A percentile compares a stretch with the other conserved stretches of the same genome.
These are phyloP conservation scores for Cystofilobasidium macerans DNA, from an alignment of 768 basidiomycete genomes.

Conservation along the genomic window DNA sequence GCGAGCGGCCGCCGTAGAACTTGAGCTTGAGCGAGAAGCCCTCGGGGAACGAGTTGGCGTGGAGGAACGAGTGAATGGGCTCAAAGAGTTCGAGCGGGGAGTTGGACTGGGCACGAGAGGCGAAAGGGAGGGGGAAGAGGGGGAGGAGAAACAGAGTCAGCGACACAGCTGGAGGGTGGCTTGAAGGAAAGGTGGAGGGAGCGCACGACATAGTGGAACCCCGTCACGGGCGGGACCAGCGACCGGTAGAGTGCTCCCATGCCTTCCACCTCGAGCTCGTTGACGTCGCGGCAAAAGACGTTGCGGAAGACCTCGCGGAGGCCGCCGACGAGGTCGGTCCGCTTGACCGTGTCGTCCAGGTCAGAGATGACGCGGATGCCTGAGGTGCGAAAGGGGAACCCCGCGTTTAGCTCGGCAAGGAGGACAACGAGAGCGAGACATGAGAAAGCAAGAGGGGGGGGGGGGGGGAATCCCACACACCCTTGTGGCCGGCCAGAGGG, in stretches of 20 bases:
- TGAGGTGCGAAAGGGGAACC: too few relatives aligned
- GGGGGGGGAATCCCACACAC: background rate
- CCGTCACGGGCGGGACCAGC: slow-evolving; percentile 44
- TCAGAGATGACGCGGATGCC: slow-evolving; percentile 73
- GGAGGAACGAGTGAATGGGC: slow-evolving; percentile 25
- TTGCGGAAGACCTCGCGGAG: slow-evolving; percentile 56
- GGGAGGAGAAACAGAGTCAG: background rate
- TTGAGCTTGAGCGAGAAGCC: slow-evolving; percentile 57
- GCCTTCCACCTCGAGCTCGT: slow-evolving; percentile 66
- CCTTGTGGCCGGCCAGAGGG: background rate
- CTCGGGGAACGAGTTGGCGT: slow-evolving; percentile 11
- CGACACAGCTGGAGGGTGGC: background rate
- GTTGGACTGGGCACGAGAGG: slow-evolving; percentile 14
- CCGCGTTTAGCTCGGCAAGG: too few relatives aligned
- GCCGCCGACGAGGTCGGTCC: slow-evolving; percentile 64
- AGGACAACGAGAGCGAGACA: background rate
- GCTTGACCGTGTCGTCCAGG: slow-evolving; percentile 85
- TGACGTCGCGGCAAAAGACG: slow-evolving; percentile 76
- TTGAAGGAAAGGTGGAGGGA: too few relatives aligned
- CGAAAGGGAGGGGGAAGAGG: background rate
- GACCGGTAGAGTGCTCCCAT: slow-evolving; percentile 67
- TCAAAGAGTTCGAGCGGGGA: slow-evolving; percentile 25
- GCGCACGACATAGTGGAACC: slow-evolving; percentile 24
- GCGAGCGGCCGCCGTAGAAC: slow-evolving; percentile 62
- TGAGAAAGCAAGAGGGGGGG: background rate